Evolutionary conservation across 352 stramenopile species (phyloP), one percentile per base, ranked within the genome.

Genomic region (Pythium diclinum): DNA sequence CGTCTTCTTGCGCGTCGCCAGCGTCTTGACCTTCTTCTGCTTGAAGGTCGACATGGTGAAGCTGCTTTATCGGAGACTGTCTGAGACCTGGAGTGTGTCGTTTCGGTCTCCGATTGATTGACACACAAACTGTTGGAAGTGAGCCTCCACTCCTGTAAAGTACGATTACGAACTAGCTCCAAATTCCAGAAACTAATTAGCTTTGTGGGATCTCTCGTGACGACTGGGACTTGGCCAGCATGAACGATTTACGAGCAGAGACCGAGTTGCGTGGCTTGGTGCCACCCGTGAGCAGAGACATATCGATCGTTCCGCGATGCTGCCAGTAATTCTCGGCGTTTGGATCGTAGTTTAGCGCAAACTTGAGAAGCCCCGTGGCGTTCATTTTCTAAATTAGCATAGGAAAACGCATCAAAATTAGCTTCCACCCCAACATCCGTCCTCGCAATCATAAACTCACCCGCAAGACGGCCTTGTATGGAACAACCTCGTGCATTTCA

Each of bases 1-100:
- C 58, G 83, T 92, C 61, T 89, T 88, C 78, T 89, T 89, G 51
- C 83, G 79, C 68, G 83, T 92, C 46, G 73, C 76, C 61, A 92
- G 71, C 65, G 81, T 92, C 74, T 87, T 88, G 68, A 88, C 61
- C 73, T 92, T 92, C 68, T 92, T 92, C 71, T 92, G 83, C 78
- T 89, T 89, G 71, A 81, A 92, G 78, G 79, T 92, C 64, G 81
- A 89, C 83, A 92, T 92, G 16, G 25, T 58, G 8, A 4, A 6
- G 3, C 13, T 30, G 28, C 33, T 11, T 16, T 42, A 19, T 42
- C 10, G 8, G 36, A 42, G 36, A 42, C 36, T 38, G 23, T 56
- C 25, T 28, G 25, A 23, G 51, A 17, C 48, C 10, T 19, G 2
- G 49, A 2, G 19, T 56, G 23, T 21, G 23, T 21, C 19, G 38